A percentile compares a stretch with the other conserved stretches of the same genome.
Evolutionary conservation across 495 filamentous ascomycete genomes (phyloP).

Genomic region (Talaromyces trachyspermus): DNA sequence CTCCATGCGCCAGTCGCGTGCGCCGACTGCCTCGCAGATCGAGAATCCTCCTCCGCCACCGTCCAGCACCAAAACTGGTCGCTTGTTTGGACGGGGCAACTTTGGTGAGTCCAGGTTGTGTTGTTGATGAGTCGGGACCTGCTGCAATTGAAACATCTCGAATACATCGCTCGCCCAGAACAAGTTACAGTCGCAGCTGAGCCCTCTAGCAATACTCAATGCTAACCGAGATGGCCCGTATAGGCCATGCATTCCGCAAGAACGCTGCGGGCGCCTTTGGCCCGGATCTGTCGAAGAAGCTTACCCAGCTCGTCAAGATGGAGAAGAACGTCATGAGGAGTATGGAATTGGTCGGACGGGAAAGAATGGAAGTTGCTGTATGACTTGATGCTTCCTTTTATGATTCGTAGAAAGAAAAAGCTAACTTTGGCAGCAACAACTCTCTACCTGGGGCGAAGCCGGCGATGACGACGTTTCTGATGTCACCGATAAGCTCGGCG

Average conservation of each 20-base stretch:
- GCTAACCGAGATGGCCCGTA: slow-evolving; percentile 6
- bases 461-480: slow-evolving; percentile 98
- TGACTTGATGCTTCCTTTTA: slow-evolving; percentile 26
- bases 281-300: slow-evolving; percentile 93
- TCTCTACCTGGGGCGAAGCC: slow-evolving; percentile 94
- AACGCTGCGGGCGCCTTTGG: slow-evolving; percentile 89
- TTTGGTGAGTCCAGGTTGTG: slow-evolving; percentile 68
- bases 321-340: slow-evolving; percentile 99
- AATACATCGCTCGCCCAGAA: neutral
- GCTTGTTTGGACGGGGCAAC: slow-evolving; percentile 78
- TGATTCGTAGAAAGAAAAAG: slow-evolving; percentile 10
- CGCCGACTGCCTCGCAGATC: slow-evolving; percentile 80
- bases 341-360: slow-evolving; percentile 87
- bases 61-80: slow-evolving; percentile 80
- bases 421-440: slow-evolving; percentile 72
- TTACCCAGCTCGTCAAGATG: slow-evolving; percentile 98
- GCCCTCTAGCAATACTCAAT: neutral
- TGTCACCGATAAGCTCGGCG: slow-evolving; percentile 97
- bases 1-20: slow-evolving; percentile 93
- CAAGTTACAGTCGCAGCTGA: neutral
- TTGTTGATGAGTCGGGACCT: too few species aligned
- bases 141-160: neutral
- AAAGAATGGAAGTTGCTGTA: slow-evolving; percentile 98
- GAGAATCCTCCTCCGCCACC: slow-evolving; percentile 91
- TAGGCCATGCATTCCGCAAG: slow-evolving; percentile 91